Base-by-base conservation (phyloP, 257 asterid genomes). In the Oldenlandia corymbosa region DNA sequence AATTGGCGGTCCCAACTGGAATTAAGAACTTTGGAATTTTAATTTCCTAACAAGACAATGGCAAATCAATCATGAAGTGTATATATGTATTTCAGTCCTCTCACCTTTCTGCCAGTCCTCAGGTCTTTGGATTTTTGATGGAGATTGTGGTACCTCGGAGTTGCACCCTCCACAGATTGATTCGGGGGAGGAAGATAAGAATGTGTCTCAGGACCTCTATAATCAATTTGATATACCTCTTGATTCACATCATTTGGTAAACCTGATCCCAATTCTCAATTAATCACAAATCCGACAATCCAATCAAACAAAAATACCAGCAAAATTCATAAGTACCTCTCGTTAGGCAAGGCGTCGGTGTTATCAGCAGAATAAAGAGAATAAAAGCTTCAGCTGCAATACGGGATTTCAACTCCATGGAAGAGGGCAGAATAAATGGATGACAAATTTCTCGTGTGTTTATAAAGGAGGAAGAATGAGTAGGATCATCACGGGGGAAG, bases 131-230 rank as follows among this genome's bases (percentile, higher is more conserved):
- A 61, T 34, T 34, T 34, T 34, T 9, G 39, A 34, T 34, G 59
- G 28, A 12, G 34, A 48, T 56, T 62, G 45, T 71, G 75, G 12
- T 56, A 20, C 24, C 43, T n/a, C n/a, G n/a, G 18, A 9, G 43
- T n/a, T n/a, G n/a, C 61, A 48, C 72, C 48, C 36, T 46, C 70
- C 14, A 62, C 63, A 20, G 73, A 62, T 50, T 62, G 72, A 27
- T 60, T 64, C 20, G 83, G 88, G 30, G 88, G 88, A 58, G 85
- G 83, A 63, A 75, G 39, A 43, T 60, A 72, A 12, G 85, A 65
- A 67, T 82, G 88, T 26, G 85, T 82, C 75, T 82, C 83, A 28
- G 83, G 85, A 47, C 88, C 88, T 60, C 83, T 73, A 55, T 79
- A 79, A 39, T 82, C 88, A 23, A 82, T 79, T 16, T 67, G 83